Conservation (phyloP, 2,329 filamentous ascomycete species). For the Fusarium pseudonygamai region DNA sequence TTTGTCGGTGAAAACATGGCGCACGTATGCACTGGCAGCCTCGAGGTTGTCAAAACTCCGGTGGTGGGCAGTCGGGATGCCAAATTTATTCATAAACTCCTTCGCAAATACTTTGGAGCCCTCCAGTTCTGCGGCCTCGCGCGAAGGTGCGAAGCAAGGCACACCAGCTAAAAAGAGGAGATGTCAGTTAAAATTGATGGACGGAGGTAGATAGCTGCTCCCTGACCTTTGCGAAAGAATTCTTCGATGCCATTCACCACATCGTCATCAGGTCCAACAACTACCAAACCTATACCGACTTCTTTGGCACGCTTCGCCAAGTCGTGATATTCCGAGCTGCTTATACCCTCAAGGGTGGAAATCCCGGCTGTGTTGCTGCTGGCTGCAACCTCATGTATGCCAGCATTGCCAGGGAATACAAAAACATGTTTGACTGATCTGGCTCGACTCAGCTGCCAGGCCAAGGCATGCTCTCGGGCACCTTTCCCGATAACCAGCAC, state of each 20-base stretch:
- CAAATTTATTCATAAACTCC: constrained; percentile 78
- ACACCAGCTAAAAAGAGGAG: constrained; percentile 59
- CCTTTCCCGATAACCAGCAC: constrained; percentile 79
- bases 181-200: background rate
- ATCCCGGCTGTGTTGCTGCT: constrained; percentile 58
- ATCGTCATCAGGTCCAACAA: constrained; percentile 79
- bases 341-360: constrained; percentile 59
- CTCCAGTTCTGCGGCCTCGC: constrained; percentile 76
- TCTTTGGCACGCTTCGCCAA: constrained; percentile 70
- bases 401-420: constrained; percentile 71
- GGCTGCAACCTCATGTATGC: constrained; percentile 55
- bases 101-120: constrained; percentile 83
- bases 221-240: constrained; percentile 59
- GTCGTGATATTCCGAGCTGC: constrained; percentile 68
- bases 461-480: constrained; percentile 78
- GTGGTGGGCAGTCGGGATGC: constrained; percentile 78
- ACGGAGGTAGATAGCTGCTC: background rate
- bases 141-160: constrained; percentile 73
- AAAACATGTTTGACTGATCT: constrained; percentile 68
- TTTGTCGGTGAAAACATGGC: constrained; percentile 51
- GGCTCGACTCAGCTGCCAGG: constrained; percentile 77
- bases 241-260: constrained; percentile 79
- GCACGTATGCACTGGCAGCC: constrained; percentile 68
- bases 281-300: constrained; percentile 70
- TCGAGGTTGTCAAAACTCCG: constrained; percentile 73